Evolutionary conservation across 2,329 filamentous ascomycete species (phyloP), one percentile per base, ranked within the genome.

Genomic region (Beauveria brongniartii): DNA sequence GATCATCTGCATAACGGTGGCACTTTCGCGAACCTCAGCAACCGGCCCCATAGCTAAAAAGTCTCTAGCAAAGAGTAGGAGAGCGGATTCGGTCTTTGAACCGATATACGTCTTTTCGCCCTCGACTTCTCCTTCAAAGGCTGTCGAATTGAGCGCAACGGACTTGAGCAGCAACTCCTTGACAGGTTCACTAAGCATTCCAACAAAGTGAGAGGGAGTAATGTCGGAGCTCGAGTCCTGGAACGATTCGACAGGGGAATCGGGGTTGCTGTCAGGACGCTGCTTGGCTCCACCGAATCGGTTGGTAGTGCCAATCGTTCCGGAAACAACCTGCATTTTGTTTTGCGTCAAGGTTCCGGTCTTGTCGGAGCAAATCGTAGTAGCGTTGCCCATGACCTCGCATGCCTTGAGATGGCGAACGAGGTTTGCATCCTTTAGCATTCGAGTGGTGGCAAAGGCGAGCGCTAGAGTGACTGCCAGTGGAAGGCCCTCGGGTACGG

Each of bases 381-480:
- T 89, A 7, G 88, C 88, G 68, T 90, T 91, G 57, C 89, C 89
- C 88, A 91, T 91, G 51, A 90, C 90, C 72, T 91, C 89, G 67
- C 89, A 91, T 24, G 89, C 87, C 68, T 89, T 88, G 61, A 92
- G 79, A 61, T 91, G 86, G 41, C 89, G 85, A 50, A 91, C 88
- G 62, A 92, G 75, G 67, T 91, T 91, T 74, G 89, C 89, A 72
- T 91, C 88, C 67, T 84, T 88, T 62, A 91, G 74, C 89, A 91
- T 91, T 60, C 86, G 83, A 12, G 85, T 90, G 1, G 88, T 91
- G 5, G 89, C 89, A 71, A 91, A 91, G 10, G 88, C 89, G 50
- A 92, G 76, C 18, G 89, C 88, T 28, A 92, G 77, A 0, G 89
- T 92, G n/a, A 91, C 89, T 22, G 89, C 89, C 51, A 92, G 78